Conservation (phyloP, 176 grass and related monocot species). For the Hyparrhenia diplandra region DNA sequence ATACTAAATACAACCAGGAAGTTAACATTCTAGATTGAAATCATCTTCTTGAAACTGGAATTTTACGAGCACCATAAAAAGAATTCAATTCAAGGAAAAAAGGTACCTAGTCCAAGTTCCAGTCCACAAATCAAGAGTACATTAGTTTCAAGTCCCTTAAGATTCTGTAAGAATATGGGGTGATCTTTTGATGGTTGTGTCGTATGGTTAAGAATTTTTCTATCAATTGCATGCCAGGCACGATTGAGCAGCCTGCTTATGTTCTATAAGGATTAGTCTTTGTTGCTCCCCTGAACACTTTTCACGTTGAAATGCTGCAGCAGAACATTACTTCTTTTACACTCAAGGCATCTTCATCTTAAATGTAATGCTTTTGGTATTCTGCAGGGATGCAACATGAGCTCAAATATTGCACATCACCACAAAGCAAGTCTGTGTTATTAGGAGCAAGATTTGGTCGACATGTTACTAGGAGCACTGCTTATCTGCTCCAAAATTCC, state of each 20-base stretch:
- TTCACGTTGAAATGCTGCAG: not conserved
- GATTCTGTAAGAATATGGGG: too few relatives aligned
- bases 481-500: constrained; percentile 29
- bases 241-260: not conserved
- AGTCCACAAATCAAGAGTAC: not conserved
- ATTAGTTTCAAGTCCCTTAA: not conserved
- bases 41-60: not conserved
- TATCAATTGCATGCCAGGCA: too few relatives aligned
- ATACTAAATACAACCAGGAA: not conserved
- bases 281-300: not conserved
- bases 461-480: constrained; percentile 28
- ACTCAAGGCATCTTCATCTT: not conserved
- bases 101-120: too few relatives aligned
- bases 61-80: not conserved
- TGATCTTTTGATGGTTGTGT: too few relatives aligned
- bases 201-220: too few relatives aligned
- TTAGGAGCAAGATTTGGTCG: constrained; percentile 24
- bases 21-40: not conserved
- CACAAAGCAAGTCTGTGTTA: constrained; percentile 30
- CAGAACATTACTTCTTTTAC: not conserved
- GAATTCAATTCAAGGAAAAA: not conserved
- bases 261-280: not conserved
- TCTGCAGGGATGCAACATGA: constrained; percentile 54
- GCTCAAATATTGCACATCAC: constrained; percentile 26
- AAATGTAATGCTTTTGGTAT: not conserved